Conservation (phyloP, 2,329 filamentous ascomycete genomes). For the Xylariaceae sp. region DNA sequence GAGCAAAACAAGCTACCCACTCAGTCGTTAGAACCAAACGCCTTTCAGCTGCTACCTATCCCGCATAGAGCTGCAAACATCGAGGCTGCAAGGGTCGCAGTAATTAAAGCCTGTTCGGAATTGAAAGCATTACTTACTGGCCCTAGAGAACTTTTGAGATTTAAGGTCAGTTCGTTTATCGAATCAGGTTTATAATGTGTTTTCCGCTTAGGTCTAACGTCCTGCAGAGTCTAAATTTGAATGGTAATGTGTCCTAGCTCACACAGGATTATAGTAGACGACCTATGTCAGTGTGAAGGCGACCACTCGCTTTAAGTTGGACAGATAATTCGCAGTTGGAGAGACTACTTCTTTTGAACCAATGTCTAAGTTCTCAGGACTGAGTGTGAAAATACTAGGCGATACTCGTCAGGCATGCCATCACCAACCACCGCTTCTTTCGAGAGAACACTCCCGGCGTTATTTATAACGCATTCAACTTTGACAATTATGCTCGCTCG, state of each 20-base stretch:
- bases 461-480: slow-evolving; percentile 41
- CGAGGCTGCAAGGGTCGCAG: slow-evolving; percentile 16
- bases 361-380: slow-evolving; percentile 27
- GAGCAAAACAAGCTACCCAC: slow-evolving; percentile 18
- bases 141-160: slow-evolving; percentile 22
- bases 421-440: slow-evolving; percentile 41
- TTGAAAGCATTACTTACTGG: slow-evolving; percentile 30
- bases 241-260: neutral
- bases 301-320: slow-evolving; percentile 28
- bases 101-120: slow-evolving; percentile 30
- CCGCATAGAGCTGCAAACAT: slow-evolving; percentile 21
- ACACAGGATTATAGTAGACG: slow-evolving; percentile 23
- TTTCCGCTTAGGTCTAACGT: too few species aligned
- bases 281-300: slow-evolving; percentile 30
- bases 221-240: too few species aligned
- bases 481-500: slow-evolving; percentile 26
- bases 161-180: slow-evolving; percentile 7
- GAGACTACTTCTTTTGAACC: slow-evolving; percentile 24
- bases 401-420: slow-evolving; percentile 42
- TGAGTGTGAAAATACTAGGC: slow-evolving; percentile 25
- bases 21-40: slow-evolving; percentile 23
- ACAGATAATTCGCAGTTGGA: slow-evolving; percentile 26
- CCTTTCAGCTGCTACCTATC: slow-evolving; percentile 22
- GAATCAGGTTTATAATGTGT: neutral
- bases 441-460: slow-evolving; percentile 41